Evolutionary conservation across 202 grass and related monocot species (phyloP).

Genomic region (Elaeis oleifera): DNA sequence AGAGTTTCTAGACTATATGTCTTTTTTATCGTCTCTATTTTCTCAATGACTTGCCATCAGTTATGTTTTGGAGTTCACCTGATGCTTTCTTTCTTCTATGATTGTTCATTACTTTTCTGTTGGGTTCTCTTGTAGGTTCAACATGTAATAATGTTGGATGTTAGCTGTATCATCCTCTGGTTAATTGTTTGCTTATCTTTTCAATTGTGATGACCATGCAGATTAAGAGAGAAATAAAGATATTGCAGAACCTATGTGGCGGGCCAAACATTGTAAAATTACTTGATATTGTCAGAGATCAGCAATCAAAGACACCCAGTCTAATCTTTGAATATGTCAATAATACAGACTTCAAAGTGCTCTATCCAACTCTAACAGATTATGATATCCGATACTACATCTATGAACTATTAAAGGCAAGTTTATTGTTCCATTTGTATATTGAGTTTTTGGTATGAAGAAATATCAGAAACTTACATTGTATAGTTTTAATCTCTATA

Average conservation of each 20-base stretch:
- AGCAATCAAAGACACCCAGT: conserved; percentile 74
- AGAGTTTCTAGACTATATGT: no score
- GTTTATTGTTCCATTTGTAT: neutral
- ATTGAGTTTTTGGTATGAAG: neutral
- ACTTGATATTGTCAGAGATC: conserved; percentile 67
- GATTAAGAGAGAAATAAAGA: conserved; percentile 83
- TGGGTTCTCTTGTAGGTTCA: no score
- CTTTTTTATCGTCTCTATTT: no score
- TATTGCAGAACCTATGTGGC: conserved; percentile 75
- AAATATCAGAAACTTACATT: neutral
- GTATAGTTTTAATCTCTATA: neutral
- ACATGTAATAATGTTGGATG: no score
- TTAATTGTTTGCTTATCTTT: neutral
- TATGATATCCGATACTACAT: conserved; percentile 84
- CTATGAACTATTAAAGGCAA: conserved; percentile 78
- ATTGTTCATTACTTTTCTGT: no score
- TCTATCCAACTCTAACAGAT: conserved; percentile 75
- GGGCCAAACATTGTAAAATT: conserved; percentile 71
- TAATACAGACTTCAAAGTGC: conserved; percentile 78
- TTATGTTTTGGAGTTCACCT: no score
- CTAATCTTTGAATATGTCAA: conserved; percentile 76
- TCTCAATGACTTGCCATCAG: no score
- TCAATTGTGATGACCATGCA: conserved; percentile 21
- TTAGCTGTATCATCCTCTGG: neutral
- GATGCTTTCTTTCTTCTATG: no score